phyloP scores from a whole-genome alignment of 1,139 yeast genomes.

The Casaregolazyma suthepensis region DNA sequence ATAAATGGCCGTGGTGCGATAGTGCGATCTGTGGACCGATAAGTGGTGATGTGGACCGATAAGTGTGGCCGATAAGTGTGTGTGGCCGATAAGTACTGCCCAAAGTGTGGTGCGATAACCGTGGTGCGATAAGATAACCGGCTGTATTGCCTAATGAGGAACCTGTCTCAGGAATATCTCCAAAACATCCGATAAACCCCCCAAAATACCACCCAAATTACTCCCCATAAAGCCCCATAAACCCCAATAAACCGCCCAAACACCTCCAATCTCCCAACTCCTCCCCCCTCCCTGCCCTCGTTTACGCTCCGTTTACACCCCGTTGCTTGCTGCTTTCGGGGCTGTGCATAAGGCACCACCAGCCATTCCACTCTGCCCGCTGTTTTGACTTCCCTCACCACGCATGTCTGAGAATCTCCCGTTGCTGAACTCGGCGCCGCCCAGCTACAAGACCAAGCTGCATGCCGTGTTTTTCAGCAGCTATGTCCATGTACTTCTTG shows the following conservation, averaged over 20 bases:
- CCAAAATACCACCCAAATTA: background rate
- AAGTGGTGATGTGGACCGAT: too few relatives aligned
- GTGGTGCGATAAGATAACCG: background rate
- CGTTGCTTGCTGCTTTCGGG: background rate
- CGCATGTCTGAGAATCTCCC: slow-evolving; percentile 10
- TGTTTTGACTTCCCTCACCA: background rate
- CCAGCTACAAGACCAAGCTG: slow-evolving; percentile 13
- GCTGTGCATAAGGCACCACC: background rate
- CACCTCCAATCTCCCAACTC: too few relatives aligned
- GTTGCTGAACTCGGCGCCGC: background rate
- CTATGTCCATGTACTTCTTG: slow-evolving; percentile 67
- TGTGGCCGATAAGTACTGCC: too few relatives aligned
- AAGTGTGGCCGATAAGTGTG: too few relatives aligned
- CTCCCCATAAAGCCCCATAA: too few relatives aligned
- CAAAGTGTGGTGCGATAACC: too few relatives aligned
- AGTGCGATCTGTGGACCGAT: too few relatives aligned
- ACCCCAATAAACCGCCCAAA: too few relatives aligned
- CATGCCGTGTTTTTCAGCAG: slow-evolving; percentile 33
- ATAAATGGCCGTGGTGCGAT: too few relatives aligned
- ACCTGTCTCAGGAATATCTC: background rate
- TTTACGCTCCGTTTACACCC: background rate
- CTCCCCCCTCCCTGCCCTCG: too few relatives aligned
- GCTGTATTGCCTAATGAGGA: background rate
- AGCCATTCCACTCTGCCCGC: background rate
- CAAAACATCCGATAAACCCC: background rate